Conservation (phyloP, 2,329 filamentous ascomycete species). For the Zymoseptoria tritici region DNA sequence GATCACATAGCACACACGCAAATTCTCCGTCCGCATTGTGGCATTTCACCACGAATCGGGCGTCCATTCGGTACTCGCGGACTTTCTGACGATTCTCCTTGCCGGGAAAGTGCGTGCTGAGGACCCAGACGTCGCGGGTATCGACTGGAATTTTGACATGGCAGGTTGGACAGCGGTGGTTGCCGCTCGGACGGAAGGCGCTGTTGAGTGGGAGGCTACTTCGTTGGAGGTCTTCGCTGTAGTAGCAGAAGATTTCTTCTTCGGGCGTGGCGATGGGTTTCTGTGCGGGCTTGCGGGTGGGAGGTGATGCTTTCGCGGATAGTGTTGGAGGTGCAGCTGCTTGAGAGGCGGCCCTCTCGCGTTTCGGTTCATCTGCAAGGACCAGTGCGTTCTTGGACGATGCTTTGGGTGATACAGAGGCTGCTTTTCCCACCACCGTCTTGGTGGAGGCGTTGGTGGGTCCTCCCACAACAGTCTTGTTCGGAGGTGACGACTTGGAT, state of each 20-base stretch:
- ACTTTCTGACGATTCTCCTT: neutral
- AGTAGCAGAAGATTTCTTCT: neutral
- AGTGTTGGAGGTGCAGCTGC: neutral
- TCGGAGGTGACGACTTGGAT: neutral
- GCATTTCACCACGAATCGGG: constrained; percentile 18
- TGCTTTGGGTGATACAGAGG: neutral
- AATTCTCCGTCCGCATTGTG: constrained; percentile 16
- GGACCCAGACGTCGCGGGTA: constrained; percentile 18
- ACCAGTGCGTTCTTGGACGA: neutral
- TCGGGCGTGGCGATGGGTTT: neutral
- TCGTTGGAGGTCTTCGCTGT: constrained; percentile 1
- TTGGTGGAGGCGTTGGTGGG: neutral
- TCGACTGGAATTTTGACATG: constrained; percentile 17
- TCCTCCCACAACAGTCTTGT: neutral
- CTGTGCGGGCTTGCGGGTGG: neutral
- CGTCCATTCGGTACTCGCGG: constrained; percentile 17
- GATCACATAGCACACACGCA: constrained; percentile 19
- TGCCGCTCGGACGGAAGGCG: constrained; percentile 10
- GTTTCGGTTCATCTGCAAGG: neutral
- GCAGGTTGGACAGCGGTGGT: constrained; percentile 18
- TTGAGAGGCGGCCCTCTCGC: neutral
- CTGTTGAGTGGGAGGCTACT: constrained; percentile 8
- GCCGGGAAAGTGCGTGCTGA: constrained; percentile 9
- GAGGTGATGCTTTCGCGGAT: neutral
- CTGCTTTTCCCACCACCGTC: neutral